A percentile compares a stretch with the other conserved stretches of the same genome.
Evolutionary conservation across 1,284 basidiomycete genomes (phyloP).

Genomic region (Paramarasmius palmivorus): DNA sequence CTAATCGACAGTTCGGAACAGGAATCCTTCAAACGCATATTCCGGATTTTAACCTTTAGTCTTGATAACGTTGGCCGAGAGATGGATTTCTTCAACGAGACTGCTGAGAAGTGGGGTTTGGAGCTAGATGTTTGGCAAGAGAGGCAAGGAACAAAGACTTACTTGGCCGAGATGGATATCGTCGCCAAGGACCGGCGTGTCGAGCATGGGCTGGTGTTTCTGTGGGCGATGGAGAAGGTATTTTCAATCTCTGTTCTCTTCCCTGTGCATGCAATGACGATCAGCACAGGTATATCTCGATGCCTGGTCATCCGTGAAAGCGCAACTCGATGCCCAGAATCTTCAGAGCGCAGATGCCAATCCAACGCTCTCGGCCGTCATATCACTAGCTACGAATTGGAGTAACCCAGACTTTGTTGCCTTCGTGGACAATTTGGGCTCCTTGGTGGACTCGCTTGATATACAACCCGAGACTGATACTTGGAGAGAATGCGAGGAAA

Average conservation of each 20-base stretch:
- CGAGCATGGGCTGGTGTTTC: conserved; percentile 67
- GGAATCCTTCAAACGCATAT: conserved; percentile 40
- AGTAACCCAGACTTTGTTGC: conserved; percentile 58
- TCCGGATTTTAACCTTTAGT: conserved; percentile 49
- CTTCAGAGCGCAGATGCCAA: conserved; percentile 14
- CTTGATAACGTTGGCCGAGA: conserved; percentile 62
- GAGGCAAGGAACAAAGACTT: conserved; percentile 63
- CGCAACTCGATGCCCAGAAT: conserved; percentile 18
- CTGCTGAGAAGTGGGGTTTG: conserved; percentile 45
- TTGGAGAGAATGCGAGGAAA: conserved; percentile 48
- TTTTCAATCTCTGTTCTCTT: conserved; percentile 21
- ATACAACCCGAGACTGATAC: conserved; percentile 38
- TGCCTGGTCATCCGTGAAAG: conserved; percentile 60
- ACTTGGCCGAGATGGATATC: conserved; percentile 69
- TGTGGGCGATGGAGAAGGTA: conserved; percentile 81
- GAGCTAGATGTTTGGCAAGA: conserved; percentile 50
- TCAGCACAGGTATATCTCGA: conserved; percentile 57
- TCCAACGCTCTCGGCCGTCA: conserved; percentile 37
- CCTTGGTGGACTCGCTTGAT: conserved; percentile 52
- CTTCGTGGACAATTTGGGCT: conserved; percentile 59
- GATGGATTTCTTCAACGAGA: conserved; percentile 60
- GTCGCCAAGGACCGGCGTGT: conserved; percentile 45
- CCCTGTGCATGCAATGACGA: not conserved
- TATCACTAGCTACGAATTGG: conserved; percentile 64
- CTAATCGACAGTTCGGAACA: conserved; percentile 33